Evolutionary conservation across 495 filamentous ascomycete species (phyloP).

Genomic region (Oleoguttula mirabilis): DNA sequence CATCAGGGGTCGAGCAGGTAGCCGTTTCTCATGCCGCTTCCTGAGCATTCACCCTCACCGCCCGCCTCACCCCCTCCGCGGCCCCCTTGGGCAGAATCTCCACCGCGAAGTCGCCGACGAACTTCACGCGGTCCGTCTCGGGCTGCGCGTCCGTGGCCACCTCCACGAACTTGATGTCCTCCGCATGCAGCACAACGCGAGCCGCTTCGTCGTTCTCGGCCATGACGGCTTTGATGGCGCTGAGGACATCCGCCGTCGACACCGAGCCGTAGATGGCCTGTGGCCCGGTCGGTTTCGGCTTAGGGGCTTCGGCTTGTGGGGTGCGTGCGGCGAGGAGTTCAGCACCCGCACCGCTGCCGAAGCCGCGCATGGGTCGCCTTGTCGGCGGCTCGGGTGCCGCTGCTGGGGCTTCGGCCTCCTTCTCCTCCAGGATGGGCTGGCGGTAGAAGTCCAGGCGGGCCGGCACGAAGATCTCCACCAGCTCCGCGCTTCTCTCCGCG

Average conservation of each 20-base stretch:
- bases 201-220: conserved; percentile 37
- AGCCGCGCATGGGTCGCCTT: not conserved
- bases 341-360: conserved; percentile 15
- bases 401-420: conserved; percentile 2
- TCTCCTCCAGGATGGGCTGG: conserved; percentile 30
- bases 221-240: conserved; percentile 37
- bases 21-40: conserved; percentile 6
- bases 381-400: conserved; percentile 18
- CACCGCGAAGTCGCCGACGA: conserved; percentile 41
- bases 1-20: no score
- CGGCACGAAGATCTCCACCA: conserved; percentile 39
- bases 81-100: conserved; percentile 43
- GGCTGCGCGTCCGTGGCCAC: conserved; percentile 18
- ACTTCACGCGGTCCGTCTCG: conserved; percentile 39
- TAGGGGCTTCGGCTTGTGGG: not conserved
- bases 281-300: conserved; percentile 1
- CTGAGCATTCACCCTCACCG: conserved; percentile 32
- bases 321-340: conserved; percentile 17
- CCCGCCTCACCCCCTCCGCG: conserved; percentile 33
- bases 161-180: conserved; percentile 40
- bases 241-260: conserved; percentile 39
- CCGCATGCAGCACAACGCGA: conserved; percentile 38
- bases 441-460: conserved; percentile 41
- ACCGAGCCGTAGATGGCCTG: conserved; percentile 47
- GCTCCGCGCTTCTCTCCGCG: conserved; percentile 35